phyloP scores from a whole-genome alignment of 1,139 yeast genomes.

The Blastobotrys petasosporus region DNA sequence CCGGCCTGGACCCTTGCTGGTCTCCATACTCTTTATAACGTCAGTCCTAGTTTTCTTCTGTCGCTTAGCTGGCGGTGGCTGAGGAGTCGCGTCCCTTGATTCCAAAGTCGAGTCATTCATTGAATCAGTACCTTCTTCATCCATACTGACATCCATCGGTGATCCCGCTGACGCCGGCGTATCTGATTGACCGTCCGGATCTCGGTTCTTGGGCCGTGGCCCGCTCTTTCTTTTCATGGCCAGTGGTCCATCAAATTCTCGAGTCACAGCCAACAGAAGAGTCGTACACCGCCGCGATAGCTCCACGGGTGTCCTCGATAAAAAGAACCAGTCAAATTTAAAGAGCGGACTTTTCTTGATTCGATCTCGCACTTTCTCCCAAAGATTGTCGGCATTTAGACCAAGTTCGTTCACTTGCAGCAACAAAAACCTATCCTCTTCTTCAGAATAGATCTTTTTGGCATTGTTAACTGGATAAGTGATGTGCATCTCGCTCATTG shows the following conservation, averaged over 20 bases:
- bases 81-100: constrained; percentile 10
- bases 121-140: constrained; percentile 15
- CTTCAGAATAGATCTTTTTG: constrained; percentile 73
- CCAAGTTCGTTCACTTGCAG: constrained; percentile 74
- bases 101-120: constrained; percentile 12
- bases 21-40: constrained; percentile 15
- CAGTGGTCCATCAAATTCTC: constrained; percentile 31
- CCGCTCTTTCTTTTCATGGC: constrained; percentile 29
- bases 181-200: constrained; percentile 11
- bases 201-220: constrained; percentile 17
- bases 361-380: constrained; percentile 75
- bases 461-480: constrained; percentile 83
- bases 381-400: constrained; percentile 64
- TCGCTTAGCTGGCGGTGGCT: constrained; percentile 18
- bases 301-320: constrained; percentile 83
- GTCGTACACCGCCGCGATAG: constrained; percentile 80
- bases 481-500: constrained; percentile 72
- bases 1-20: not conserved
- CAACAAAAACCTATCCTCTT: constrained; percentile 80
- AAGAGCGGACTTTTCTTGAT: constrained; percentile 68
- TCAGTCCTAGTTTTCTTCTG: constrained; percentile 20
- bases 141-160: constrained; percentile 15
- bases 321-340: constrained; percentile 84
- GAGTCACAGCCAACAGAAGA: constrained; percentile 40
- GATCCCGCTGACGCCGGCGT: constrained; percentile 18